Evolutionary conservation across 169 alveolate species (phyloP).

Genomic region (Cryptosporidium felis): DNA sequence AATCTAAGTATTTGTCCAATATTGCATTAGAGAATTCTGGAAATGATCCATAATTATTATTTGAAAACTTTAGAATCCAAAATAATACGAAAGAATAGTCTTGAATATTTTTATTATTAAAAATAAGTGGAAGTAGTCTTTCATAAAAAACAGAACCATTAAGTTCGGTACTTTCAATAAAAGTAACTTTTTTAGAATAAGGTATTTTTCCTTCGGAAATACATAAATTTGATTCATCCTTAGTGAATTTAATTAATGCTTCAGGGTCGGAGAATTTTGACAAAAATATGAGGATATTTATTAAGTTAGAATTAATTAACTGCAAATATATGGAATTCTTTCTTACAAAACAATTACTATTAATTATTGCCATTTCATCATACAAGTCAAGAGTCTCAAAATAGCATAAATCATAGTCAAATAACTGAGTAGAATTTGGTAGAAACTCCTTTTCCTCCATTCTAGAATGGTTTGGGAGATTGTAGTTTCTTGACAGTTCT

Average conservation of each 20-base stretch:
- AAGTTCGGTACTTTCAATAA: no score
- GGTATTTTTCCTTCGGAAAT: no score
- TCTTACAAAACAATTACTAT: background rate
- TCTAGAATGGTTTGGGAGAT: background rate
- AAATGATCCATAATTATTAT: background rate
- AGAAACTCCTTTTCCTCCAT: background rate
- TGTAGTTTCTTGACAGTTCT: background rate
- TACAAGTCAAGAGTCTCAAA: constrained; percentile 10
- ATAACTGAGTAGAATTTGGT: background rate
- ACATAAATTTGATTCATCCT: no score
- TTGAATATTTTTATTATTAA: background rate
- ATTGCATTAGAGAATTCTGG: background rate
- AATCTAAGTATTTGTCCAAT: background rate
- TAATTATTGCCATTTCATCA: background rate
- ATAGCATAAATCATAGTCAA: constrained; percentile 18
- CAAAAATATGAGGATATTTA: background rate
- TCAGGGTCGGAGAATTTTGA: no score
- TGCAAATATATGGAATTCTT: constrained; percentile 27
- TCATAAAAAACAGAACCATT: background rate
- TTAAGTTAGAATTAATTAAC: background rate
- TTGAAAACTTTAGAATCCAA: background rate
- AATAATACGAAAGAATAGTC: constrained; percentile 17
- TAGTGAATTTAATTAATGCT: no score
- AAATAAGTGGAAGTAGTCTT: background rate
- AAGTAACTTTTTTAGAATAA: no score